Evolutionary conservation across 208 protist species (phyloP).

Genomic region (Trypanosoma mega): DNA sequence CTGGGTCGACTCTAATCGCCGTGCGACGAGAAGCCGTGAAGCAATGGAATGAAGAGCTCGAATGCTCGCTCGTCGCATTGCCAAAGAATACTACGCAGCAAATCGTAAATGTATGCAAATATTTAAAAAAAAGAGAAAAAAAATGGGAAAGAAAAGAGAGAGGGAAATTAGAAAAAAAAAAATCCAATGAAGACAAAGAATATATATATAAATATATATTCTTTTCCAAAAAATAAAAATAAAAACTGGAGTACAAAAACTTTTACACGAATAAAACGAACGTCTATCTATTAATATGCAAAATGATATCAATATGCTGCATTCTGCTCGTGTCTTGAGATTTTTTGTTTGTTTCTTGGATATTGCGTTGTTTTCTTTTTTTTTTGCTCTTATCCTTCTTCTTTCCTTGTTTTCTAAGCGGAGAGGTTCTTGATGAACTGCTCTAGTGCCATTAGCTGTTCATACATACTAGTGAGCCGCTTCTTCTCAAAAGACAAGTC

Average conservation of each 20-base stretch:
- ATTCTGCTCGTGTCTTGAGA: too few species aligned
- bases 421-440: constrained; percentile 20
- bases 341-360: not conserved
- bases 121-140: constrained; percentile 5
- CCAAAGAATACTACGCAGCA: not conserved
- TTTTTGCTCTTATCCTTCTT: not conserved
- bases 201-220: too few species aligned
- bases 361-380: not conserved
- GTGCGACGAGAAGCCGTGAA: too few species aligned
- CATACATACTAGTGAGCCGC: constrained; percentile 37
- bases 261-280: too few species aligned
- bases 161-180: not conserved
- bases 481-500: constrained; percentile 65
- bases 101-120: not conserved
- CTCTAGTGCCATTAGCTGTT: constrained; percentile 51
- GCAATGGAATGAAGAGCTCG: too few species aligned
- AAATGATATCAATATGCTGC: too few species aligned
- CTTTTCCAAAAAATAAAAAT: not conserved
- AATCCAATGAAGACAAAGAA: too few species aligned
- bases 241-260: too few species aligned
- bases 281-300: too few species aligned
- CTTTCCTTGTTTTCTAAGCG: not conserved
- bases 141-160: constrained; percentile 4
- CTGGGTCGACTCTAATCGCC: too few species aligned
- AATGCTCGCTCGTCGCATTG: too few species aligned